Evolutionary conservation across 23 red algal species (phyloP), one percentile per base, ranked within the genome.

Genomic region (Gracilaria domingensis): DNA sequence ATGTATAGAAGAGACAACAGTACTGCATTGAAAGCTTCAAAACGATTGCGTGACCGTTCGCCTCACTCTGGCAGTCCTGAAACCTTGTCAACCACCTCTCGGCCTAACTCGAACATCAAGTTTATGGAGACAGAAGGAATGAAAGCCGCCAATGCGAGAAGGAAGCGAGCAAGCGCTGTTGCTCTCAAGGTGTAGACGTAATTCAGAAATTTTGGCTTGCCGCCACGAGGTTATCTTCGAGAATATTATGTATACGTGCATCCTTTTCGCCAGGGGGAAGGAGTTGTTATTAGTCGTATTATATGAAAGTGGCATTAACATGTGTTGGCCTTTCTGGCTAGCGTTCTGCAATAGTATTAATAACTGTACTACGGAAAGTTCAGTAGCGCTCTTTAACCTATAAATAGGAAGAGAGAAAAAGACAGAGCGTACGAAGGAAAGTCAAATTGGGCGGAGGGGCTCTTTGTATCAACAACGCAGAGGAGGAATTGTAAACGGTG

Each of bases 61-160:
- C 53, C 39, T 3, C 23, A 60, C 21, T 59, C 79, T 20, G 17
- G 18, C 1, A 4, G 50, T 47, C 0, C 8, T 47, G 36, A 45
- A 53, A 42, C 20, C 20, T 37, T 34, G 28, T 14, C 54, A 51
- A 47, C 24, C 8, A 9, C 53, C 11, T 37, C 58, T 56, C 58
- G 79, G 7, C 72, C 72, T 14, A 77, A 77, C 30, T 9, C 40
- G 20, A 45, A 50, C 45, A 77, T 77, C 8, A 77, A 77, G 42
- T 77, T 49, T 20, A 77, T 82, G 53, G 79, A 82, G 33, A 82
- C 79, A 12, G 79, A 82, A 60, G 79, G 54, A 44, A 82, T 82
- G 79, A 82, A 82, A 53, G 79, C 53, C 0, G 79, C 79, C 28
- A 82, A 65, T 36, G 79, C 79, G 49, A 59, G 79, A 82, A 53